A percentile compares a stretch with the other conserved stretches of the same genome.
Conservation (phyloP, 73 alveolate genomes). For the Diophrys appendiculata region DNA sequence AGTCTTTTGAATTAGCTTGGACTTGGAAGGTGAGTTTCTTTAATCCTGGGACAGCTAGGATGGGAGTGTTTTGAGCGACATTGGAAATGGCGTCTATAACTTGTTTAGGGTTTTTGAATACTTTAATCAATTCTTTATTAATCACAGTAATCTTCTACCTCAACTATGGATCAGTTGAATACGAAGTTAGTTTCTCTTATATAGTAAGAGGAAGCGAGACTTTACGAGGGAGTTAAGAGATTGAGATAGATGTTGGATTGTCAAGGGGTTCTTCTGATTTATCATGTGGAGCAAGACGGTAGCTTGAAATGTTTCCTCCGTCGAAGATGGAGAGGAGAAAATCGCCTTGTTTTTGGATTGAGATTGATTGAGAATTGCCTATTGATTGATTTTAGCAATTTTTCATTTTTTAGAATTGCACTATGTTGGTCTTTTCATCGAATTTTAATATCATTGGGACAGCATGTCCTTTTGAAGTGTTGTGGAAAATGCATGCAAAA, state of each 20-base stretch:
- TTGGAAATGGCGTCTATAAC: neutral
- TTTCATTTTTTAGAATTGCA: too few relatives aligned
- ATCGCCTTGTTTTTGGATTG: neutral
- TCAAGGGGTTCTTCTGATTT: too few relatives aligned
- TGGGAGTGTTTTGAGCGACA: neutral
- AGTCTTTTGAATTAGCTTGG: neutral
- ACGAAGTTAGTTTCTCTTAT: neutral
- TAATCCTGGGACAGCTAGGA: neutral
- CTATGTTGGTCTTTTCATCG: too few relatives aligned
- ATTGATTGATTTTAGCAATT: too few relatives aligned
- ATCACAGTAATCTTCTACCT: neutral
- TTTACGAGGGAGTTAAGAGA: neutral
- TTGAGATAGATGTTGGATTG: too few relatives aligned
- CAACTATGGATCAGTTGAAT: neutral
- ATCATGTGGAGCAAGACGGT: too few relatives aligned
- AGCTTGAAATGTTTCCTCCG: neutral
- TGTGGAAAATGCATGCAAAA: too few relatives aligned
- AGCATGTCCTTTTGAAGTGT: too few relatives aligned
- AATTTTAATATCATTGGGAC: too few relatives aligned
- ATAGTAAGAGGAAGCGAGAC: neutral
- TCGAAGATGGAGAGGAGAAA: neutral
- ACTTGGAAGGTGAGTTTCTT: neutral
- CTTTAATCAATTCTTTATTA: neutral
- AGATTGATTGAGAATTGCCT: too few relatives aligned
- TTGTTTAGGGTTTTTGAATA: neutral